Conservation (phyloP, 2,329 filamentous ascomycete species). For the Sporothrix curviconia region DNA sequence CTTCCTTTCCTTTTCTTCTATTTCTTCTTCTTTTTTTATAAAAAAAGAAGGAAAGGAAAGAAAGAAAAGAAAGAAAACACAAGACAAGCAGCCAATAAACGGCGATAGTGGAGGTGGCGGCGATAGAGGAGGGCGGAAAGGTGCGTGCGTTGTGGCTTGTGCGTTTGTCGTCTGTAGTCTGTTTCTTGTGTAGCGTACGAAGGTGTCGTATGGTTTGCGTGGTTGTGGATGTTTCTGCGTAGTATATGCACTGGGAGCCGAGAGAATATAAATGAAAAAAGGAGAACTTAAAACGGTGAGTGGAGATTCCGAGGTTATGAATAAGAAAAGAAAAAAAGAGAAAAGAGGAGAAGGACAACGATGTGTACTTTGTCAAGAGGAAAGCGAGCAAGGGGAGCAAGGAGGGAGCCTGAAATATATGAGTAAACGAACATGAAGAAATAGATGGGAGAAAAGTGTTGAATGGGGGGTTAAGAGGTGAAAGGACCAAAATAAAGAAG, state of each 20-base stretch:
- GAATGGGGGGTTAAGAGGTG: not conserved
- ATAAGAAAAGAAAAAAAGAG: not conserved
- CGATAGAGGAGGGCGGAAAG: not conserved
- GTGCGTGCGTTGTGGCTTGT: not conserved
- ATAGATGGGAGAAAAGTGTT: not conserved
- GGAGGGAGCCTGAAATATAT: no score
- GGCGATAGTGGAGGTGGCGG: not conserved
- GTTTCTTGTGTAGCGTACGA: not conserved
- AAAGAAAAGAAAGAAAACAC: no score
- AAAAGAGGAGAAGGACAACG: not conserved
- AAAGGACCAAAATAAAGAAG: not conserved
- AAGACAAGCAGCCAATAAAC: no score
- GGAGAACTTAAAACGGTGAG: not conserved
- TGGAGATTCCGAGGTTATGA: not conserved
- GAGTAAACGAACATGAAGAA: not conserved
- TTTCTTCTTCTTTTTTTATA: no score
- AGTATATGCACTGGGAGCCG: not conserved
- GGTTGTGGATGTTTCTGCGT: not conserved
- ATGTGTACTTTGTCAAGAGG: no score
- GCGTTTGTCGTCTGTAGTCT: conserved; percentile 1
- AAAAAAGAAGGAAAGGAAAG: no score
- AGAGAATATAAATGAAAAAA: not conserved
- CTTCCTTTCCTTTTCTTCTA: no score
- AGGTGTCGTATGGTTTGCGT: not conserved
- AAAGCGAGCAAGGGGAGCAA: no score